Base-by-base conservation (phyloP, 2,329 filamentous ascomycete species). In the Pezicula carpinea region DNA sequence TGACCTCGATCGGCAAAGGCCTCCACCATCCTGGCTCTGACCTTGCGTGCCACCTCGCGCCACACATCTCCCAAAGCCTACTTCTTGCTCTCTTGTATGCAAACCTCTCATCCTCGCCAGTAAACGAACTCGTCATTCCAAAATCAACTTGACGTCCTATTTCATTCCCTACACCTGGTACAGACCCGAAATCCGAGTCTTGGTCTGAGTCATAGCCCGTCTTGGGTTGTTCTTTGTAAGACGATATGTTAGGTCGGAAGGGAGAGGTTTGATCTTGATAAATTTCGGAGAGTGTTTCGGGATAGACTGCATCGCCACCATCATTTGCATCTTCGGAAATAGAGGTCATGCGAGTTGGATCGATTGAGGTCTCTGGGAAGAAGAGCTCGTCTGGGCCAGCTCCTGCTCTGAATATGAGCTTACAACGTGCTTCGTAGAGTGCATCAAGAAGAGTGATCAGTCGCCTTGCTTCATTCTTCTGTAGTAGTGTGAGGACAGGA, bases 361-460 rank as follows among this genome's bases (percentile, higher is more conserved):
- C 36, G 36, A 58, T 43, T 35, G 49, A 18, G 23, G 53, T 43
- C 50, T 87, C 82, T 0, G 87, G 87, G 63, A 93, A 92, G 73
- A 92, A 91, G 5, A 91, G 72, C 22, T 82, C 75, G 54, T 92
- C 88, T 0, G 87, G 87, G 0, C 79, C 80, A 2, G 77, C 79
- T 34, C 74, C 75, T 2, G 87, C 87, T 17, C 80, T 74, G 44
- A 92, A 74, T 36, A 89, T 66, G 8, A 92, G 75, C 56, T 88
- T 88, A 64, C 87, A 91, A 6, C 83, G 77, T n/a, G 85, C 83
- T 68, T 92, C 87, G 65, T 92, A 92, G 1, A 89, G 71, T 0
- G 87, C 87, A 59, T 93, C 87, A 1, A 92, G 75, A 1, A 93
- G 73, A 0, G 85, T 91, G 60, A 92, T 92, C 61, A 93, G 82